Evolutionary conservation across 345 rosid genomes (phyloP).

Genomic region (Acer yangbiense): DNA sequence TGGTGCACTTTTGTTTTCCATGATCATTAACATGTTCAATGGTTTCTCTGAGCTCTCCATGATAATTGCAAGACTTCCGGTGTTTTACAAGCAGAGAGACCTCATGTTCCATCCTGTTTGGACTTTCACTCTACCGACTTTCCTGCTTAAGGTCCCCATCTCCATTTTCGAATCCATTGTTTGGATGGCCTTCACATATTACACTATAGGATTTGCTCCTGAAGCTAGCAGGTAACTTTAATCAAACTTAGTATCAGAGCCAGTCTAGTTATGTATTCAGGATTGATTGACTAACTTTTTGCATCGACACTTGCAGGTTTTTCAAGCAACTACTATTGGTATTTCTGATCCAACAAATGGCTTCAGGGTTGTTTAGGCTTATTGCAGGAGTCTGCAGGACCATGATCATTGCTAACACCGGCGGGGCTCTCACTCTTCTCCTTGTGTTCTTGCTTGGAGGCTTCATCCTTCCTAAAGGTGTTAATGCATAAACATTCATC

Average conservation of each 20-base stretch:
- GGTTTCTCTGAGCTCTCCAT: constrained; percentile 82
- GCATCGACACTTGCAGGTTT: constrained; percentile 51
- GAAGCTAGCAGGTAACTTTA: constrained; percentile 60
- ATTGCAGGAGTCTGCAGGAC: constrained; percentile 74
- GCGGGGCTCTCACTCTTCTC: constrained; percentile 70
- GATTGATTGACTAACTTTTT: neutral
- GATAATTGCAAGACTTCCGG: constrained; percentile 75
- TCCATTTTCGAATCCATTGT: constrained; percentile 69
- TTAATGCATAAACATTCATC: constrained; percentile 13
- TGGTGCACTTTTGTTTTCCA: constrained; percentile 52
- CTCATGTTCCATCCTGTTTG: constrained; percentile 82
- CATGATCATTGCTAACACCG: constrained; percentile 79
- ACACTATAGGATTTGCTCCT: constrained; percentile 73
- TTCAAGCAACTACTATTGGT: constrained; percentile 73
- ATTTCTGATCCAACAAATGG: constrained; percentile 84
- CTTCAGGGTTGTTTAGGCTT: constrained; percentile 67
- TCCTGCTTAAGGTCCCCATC: constrained; percentile 64
- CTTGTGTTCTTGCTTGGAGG: constrained; percentile 86
- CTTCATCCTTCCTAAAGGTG: constrained; percentile 81
- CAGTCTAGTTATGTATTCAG: too few relatives aligned
- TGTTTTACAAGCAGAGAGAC: constrained; percentile 92
- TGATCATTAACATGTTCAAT: constrained; percentile 82
- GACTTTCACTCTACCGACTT: constrained; percentile 75
- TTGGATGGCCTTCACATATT: constrained; percentile 70
- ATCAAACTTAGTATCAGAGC: neutral